Evolutionary conservation across 352 stramenopile genomes (phyloP).

Genomic region (Globisporangium sylvaticum): DNA sequence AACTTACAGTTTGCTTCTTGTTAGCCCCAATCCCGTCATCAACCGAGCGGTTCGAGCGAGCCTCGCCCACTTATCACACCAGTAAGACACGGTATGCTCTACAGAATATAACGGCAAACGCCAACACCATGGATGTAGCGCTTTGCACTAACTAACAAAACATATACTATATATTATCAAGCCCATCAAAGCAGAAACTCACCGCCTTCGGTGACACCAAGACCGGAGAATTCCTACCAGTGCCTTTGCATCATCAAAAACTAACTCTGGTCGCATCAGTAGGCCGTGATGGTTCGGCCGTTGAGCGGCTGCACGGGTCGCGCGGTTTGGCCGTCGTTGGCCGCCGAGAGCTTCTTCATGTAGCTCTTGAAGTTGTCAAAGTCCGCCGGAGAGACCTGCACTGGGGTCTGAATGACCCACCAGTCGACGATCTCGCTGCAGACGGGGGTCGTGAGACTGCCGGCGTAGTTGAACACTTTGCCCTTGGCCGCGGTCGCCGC

Average conservation of each 20-base stretch:
- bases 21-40: too few species aligned
- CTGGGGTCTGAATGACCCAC: slow-evolving; percentile 20
- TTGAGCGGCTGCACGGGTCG: slow-evolving; percentile 23
- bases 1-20: too few species aligned
- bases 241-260: neutral
- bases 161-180: too few species aligned
- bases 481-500: neutral
- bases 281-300: slow-evolving; percentile 13
- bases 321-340: slow-evolving; percentile 16
- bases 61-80: too few species aligned
- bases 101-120: too few species aligned
- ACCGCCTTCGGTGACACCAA: too few species aligned
- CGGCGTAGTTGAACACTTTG: slow-evolving; percentile 21
- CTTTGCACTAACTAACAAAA: too few species aligned
- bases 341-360: slow-evolving; percentile 15
- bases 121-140: too few species aligned
- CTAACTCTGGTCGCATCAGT: neutral
- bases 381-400: slow-evolving; percentile 13
- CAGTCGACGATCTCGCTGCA: slow-evolving; percentile 31
- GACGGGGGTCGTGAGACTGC: slow-evolving; percentile 28
- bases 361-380: slow-evolving; percentile 17
- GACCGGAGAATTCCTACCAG: too few species aligned
- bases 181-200: too few species aligned
- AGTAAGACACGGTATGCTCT: too few species aligned
- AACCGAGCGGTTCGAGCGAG: too few species aligned